Evolutionary conservation across 164 flowering plant genomes (phyloP), one percentile per base, ranked within the genome.

Genomic region (Sextonia rubra): DNA sequence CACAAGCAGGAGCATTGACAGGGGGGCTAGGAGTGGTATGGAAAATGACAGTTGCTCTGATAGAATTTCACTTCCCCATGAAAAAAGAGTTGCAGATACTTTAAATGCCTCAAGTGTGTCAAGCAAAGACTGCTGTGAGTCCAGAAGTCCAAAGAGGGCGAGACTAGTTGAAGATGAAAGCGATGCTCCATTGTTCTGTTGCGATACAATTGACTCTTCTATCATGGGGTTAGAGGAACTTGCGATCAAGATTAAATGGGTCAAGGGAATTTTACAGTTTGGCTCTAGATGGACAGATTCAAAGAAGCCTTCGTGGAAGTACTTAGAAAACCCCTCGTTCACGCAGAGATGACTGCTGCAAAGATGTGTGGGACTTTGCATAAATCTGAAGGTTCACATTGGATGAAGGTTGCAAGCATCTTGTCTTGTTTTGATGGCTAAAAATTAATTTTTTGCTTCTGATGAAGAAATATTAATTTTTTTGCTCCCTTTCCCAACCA

Each of bases 221-320:
- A 27, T 64, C 29, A 26, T 27, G 44, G 44, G 44, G 17, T 20
- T 64, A n/a, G 67, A 64, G 44, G 67, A 64, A 64, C 67, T 64
- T 64, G 67, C 44, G 5, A 29, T 29, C 44, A 64, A 29, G 67
- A 64, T 64, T 64, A 20, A 29, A 27, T 64, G 67, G 67, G 15
- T 64, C 12, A 64, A 64, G 27, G 67, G 67, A 64, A 30, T 64
- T 9, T 29, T 64, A 20, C 27, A 27, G 44, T 27, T 12, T 29
- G 67, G 67, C 14, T 18, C 67, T 26, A 44, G 4, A 27, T 30
- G 47, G 67, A 5, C 67, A 18, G 27, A 64, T 64, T 52, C 58
- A 52, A 52, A 15, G 58, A 52, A 52, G 14, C 67, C 37, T 64
- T 64, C 67, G 17, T 64, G 67, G 67, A 64, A 64, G 67, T 64